Evolutionary conservation across 1,284 basidiomycete species (phyloP), one percentile per base, ranked within the genome.

Genomic region (Ceratobasidium sp.): DNA sequence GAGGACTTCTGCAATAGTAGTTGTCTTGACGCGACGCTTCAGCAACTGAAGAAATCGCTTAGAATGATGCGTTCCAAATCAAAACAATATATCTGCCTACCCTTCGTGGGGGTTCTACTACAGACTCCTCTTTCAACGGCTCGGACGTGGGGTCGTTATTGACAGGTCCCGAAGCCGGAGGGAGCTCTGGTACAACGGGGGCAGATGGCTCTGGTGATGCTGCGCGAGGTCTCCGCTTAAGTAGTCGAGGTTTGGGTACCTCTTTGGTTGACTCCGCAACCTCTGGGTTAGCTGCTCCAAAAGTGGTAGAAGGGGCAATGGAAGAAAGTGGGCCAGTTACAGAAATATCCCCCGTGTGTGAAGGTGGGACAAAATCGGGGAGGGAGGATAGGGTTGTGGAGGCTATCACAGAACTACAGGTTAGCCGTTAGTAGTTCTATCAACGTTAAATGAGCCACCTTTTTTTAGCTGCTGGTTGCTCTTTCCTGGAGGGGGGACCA

Each of bases 11-110:
- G 65, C 65, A 58, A 69, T n/a, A 34, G 65, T 69, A 28, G 52
- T 53, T 26, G 62, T 69, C 28, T 69, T 69, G 26, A 69, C 65
- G 21, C 65, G 65, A n/a, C 65, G 65, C 43, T 69, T 69, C 26
- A 69, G 65, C 21, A 57, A 34, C 65, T 69, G n/a, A 26, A 12
- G 9, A n/a, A 57, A 26, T n/a, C 1, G 57, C 18, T 41, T 58
- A 39, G 14, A 58, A n/a, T 32, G 14, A 23, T 32, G 8, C 58
- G 12, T 18, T 9, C 18, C 10, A 21, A n/a, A 21, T 0, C 41
- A 4, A 32, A 39, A 28, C 32, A 14, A 26, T 30, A 5, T 18
- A 50, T 30, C 5, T 12, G 34, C 65, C 46, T 46, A 69, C 65
- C 34, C 65, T 16, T 18, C 65, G 50, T 9, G 65, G 36, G 2